phyloP scores from a whole-genome alignment of 2,329 filamentous ascomycete genomes.

The Monilinia laxa region DNA sequence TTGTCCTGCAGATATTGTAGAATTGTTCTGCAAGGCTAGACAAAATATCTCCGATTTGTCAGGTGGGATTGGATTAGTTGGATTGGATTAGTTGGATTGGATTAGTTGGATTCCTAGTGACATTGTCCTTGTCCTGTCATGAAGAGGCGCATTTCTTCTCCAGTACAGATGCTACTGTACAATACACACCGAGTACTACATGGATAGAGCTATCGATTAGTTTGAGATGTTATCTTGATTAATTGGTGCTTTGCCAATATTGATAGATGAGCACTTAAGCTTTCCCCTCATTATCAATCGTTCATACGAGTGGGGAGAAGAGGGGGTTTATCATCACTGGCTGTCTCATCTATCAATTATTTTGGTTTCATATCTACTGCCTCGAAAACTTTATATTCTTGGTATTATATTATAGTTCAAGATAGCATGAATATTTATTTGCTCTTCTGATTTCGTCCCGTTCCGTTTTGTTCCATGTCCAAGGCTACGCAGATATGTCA shows the following conservation, averaged over 20 bases:
- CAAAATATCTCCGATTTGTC: slow-evolving; percentile 3
- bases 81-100: background rate
- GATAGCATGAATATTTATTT: slow-evolving; percentile 8
- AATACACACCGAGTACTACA: slow-evolving; percentile 12
- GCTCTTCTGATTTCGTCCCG: background rate
- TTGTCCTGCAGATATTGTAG: slow-evolving; percentile 12
- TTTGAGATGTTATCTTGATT: background rate
- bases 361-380: slow-evolving; percentile 28
- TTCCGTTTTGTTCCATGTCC: slow-evolving; percentile 1
- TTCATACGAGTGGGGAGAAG: slow-evolving; percentile 14
- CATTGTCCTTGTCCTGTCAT: slow-evolving; percentile 13
- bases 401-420: slow-evolving; percentile 12
- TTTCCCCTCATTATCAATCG: slow-evolving; percentile 4
- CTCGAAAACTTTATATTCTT: slow-evolving; percentile 18
- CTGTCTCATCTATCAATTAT: slow-evolving; percentile 18
- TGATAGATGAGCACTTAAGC: slow-evolving; percentile 18
- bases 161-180: too few relatives aligned
- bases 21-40: slow-evolving; percentile 18
- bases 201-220: slow-evolving; percentile 10
- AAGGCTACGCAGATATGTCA: slow-evolving; percentile 18
- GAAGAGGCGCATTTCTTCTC: slow-evolving; percentile 3
- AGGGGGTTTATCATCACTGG: background rate
- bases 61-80: background rate
- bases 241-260: slow-evolving; percentile 1
- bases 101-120: background rate